These are phyloP conservation scores for Globisporangium heterothallicum DNA, from an alignment of 352 stramenopile genomes.

Conservation along the genomic window DNA sequence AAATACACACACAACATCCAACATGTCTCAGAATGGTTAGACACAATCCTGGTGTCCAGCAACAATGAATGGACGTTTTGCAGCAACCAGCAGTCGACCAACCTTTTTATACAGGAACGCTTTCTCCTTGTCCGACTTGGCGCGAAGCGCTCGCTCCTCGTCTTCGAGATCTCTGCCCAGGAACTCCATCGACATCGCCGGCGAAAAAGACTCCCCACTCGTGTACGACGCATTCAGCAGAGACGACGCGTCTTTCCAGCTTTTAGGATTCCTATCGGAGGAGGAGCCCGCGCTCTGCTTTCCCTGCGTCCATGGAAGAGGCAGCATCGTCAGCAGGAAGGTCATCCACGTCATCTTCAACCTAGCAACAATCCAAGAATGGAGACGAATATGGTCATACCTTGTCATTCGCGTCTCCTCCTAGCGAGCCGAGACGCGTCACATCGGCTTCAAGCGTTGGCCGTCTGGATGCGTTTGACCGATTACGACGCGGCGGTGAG, in stretches of 20 bases:
- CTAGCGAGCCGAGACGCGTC: neutral
- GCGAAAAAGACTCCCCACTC: conserved; percentile 24
- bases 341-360: neutral
- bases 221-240: conserved; percentile 19
- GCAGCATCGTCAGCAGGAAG: conserved; percentile 5
- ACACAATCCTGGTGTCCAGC: too few species aligned
- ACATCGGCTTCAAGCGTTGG: conserved; percentile 13
- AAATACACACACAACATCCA: neutral
- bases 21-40: too few species aligned
- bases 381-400: conserved; percentile 1
- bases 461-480: conserved; percentile 9
- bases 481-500: conserved; percentile 18
- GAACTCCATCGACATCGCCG: conserved; percentile 45
- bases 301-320: conserved; percentile 10
- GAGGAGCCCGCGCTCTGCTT: neutral
- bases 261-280: neutral
- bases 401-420: conserved; percentile 13
- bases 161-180: conserved; percentile 54
- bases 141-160: conserved; percentile 44
- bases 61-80: too few species aligned
- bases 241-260: conserved; percentile 9
- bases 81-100: neutral
- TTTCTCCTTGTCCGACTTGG: conserved; percentile 55
- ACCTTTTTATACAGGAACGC: conserved; percentile 78
- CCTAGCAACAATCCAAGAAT: neutral